Evolutionary conservation across 768 basidiomycete species (phyloP), one percentile per base, ranked within the genome.

Genomic region (Gymnopilus dilepis): DNA sequence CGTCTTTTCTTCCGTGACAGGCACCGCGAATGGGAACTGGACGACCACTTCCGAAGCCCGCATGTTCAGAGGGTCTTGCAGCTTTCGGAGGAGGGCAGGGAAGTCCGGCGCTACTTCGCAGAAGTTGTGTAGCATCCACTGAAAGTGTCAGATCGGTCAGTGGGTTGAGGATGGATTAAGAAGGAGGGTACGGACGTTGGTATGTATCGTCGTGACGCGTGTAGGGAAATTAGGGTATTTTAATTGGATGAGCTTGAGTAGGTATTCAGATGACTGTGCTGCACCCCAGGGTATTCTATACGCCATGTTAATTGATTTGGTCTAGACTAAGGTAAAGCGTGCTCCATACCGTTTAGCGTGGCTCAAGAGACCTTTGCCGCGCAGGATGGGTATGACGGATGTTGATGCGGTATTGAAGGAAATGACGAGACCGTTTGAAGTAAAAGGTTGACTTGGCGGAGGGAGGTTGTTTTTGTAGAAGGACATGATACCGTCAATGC

Each of bases 171-270:
- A 9, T 21, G n/a, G 33, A 15, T 5, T 31, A 21, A 33, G 21
- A 59, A 47, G 21, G 31, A 42, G 17, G n/a, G 33, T 50, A 56
- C 62, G 3, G 72, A 96, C 95, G 13, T 84, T 90, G 4, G 94
- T 86, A 68, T 98, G 97, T 0, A 79, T 70, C 15, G 84, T 70
- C 0, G 91, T 91, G 11, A 98, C 86, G 42, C 94, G 88, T 1
- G 90, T 91, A 5, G 94, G 92, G 73, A 99, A 99, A 47, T 82
- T 90, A 26, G 97, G 91, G 71, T 99, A 97, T 74, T 99, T 99
- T 34, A 99, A 84, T 71, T 98, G 96, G 41, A 96, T 88, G 21
- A 97, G 87, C 70, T 95, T 97, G 62, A 96, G 86, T 53, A 98
- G 83, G 69, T 97, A 92, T 58, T 99, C 97, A 0, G 93, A 87